Evolutionary conservation across 805 yeast species (phyloP).

Genomic region (Candida methanosorbosa): DNA sequence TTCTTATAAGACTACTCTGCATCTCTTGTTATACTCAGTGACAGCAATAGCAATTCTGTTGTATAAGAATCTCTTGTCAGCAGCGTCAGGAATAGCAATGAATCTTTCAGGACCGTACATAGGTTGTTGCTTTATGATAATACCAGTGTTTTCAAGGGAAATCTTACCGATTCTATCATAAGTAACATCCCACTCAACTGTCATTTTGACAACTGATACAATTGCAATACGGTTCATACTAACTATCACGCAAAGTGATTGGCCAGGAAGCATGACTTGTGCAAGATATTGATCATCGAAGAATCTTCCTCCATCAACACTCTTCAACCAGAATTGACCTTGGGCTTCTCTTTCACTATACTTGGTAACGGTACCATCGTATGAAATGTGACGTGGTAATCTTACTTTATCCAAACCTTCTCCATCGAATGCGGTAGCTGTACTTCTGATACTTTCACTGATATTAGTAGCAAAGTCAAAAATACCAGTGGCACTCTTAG

Average conservation of each 20-base stretch:
- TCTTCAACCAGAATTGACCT: constrained; percentile 89
- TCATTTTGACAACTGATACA: constrained; percentile 51
- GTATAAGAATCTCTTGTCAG: constrained; percentile 59
- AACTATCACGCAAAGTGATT: constrained; percentile 67
- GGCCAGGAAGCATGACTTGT: constrained; percentile 76
- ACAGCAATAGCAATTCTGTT: constrained; percentile 74
- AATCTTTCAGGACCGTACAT: constrained; percentile 37
- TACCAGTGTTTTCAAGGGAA: constrained; percentile 71
- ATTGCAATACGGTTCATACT: constrained; percentile 65
- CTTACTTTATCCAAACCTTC: constrained; percentile 73
- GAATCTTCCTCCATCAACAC: constrained; percentile 72
- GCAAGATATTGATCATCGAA: constrained; percentile 73
- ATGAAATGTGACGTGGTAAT: constrained; percentile 67
- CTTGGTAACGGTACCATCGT: constrained; percentile 66
- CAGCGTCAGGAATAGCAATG: constrained; percentile 67
- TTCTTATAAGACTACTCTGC: constrained; percentile 13
- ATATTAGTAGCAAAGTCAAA: constrained; percentile 89
- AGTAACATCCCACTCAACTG: constrained; percentile 61
- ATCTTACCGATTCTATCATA: constrained; percentile 63
- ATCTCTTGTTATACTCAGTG: constrained; percentile 62
- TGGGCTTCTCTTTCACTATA: constrained; percentile 79
- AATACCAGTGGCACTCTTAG: constrained; percentile 92
- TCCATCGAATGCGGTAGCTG: constrained; percentile 83
- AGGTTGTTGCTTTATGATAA: constrained; percentile 49
- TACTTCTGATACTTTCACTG: constrained; percentile 87